These are phyloP conservation scores for Vitis riparia DNA, from an alignment of 164 flowering plant species.

Conservation along the genomic window DNA sequence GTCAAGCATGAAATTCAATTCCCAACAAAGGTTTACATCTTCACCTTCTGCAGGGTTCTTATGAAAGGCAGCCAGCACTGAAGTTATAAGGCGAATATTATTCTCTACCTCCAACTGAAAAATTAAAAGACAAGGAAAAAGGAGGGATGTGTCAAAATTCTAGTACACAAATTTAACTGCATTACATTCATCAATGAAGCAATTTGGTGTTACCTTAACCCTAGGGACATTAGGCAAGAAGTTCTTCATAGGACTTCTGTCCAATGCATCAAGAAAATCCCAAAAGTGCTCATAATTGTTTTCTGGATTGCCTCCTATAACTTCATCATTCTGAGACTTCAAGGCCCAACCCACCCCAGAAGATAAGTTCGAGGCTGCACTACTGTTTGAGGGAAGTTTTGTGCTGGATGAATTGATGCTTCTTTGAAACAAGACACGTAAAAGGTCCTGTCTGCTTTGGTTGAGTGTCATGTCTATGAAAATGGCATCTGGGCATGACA, in stretches of 20 bases:
- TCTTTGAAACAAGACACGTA: conserved; percentile 42
- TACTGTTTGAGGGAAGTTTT: no score
- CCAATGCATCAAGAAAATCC: no score
- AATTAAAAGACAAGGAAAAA: neutral
- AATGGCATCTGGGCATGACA: conserved; percentile 25
- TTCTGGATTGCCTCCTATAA: no score
- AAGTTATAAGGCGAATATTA: conserved; percentile 16
- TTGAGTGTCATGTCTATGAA: conserved; percentile 28
- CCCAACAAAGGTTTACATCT: conserved; percentile 7
- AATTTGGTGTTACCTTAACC: neutral
- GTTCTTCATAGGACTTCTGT: no score
- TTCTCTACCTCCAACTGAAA: conserved; percentile 23
- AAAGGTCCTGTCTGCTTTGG: conserved; percentile 36
- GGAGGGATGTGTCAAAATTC: no score
- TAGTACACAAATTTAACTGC: no score
- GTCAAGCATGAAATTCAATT: conserved; percentile 9
- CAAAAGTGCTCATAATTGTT: no score
- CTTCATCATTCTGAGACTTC: no score
- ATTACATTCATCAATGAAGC: conserved; percentile 23
- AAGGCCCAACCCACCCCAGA: no score
- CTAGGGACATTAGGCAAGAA: no score
- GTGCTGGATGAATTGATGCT: neutral
- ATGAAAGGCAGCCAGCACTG: conserved; percentile 4
- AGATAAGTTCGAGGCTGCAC: no score
- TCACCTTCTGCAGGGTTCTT: conserved; percentile 1